Evolutionary conservation across 768 basidiomycete species (phyloP).

Genomic region (Sutorius australiensis): DNA sequence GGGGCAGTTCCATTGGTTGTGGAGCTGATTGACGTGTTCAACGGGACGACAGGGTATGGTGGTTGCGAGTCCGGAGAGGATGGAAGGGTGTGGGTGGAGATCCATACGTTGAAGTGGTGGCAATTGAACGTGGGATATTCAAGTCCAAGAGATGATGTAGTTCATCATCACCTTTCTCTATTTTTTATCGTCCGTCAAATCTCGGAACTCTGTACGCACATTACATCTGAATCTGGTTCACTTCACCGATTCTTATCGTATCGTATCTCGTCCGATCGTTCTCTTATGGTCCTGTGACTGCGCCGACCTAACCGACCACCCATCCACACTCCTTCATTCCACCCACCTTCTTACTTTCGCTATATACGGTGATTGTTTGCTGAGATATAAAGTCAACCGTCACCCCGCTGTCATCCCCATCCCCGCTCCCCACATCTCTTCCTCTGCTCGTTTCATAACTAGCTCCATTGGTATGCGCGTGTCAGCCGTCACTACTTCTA

Average conservation of each 20-base stretch:
- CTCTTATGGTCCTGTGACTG: slow-evolving; percentile 30
- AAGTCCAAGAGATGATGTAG: slow-evolving; percentile 1
- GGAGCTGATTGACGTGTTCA: neutral
- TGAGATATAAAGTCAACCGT: slow-evolving; percentile 32
- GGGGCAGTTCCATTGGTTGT: neutral
- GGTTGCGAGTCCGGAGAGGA: neutral
- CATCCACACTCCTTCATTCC: slow-evolving; percentile 15
- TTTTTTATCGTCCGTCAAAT: slow-evolving; percentile 20
- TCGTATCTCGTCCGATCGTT: slow-evolving; percentile 32
- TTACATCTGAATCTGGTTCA: slow-evolving; percentile 3
- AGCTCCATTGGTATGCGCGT: slow-evolving; percentile 18
- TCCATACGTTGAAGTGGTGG: neutral
- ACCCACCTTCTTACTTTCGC: slow-evolving; percentile 11
- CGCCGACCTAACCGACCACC: slow-evolving; percentile 5
- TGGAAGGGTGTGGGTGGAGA: neutral
- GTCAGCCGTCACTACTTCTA: neutral
- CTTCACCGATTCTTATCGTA: slow-evolving; percentile 26
- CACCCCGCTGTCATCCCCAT: slow-evolving; percentile 10
- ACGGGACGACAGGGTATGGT: neutral
- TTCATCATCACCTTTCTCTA: slow-evolving; percentile 7
- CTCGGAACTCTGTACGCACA: slow-evolving; percentile 18
- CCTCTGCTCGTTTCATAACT: slow-evolving; percentile 7
- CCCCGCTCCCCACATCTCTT: slow-evolving; percentile 10
- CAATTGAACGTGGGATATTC: slow-evolving; percentile 3
- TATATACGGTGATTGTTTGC: slow-evolving; percentile 15